A percentile compares a stretch with the other conserved stretches of the same genome.
These are phyloP conservation scores for Fusarium penzigii DNA, from an alignment of 2,329 filamentous ascomycete species.

Conservation along the genomic window DNA sequence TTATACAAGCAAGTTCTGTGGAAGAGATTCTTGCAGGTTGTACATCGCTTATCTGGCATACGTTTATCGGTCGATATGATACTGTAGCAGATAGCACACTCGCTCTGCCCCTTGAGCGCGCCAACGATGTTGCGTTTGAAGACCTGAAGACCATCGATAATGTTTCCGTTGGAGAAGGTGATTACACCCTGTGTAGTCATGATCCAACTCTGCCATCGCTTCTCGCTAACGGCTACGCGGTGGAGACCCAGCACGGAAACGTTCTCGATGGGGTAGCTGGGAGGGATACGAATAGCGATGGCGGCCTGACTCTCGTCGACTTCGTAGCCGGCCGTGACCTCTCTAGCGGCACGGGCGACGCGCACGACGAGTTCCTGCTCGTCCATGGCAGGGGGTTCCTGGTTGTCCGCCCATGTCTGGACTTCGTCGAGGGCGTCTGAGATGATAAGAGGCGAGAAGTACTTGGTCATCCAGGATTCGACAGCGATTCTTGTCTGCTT, in stretches of 20 bases:
- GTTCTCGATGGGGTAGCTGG: conserved; percentile 78
- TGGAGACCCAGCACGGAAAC: conserved; percentile 76
- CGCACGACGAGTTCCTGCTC: conserved; percentile 66
- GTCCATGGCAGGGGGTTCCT: conserved; percentile 50
- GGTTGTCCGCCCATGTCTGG: conserved; percentile 61
- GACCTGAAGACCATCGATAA: conserved; percentile 82
- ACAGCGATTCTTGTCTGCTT: conserved; percentile 79
- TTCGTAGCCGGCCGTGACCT: conserved; percentile 81
- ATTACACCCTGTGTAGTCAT: conserved; percentile 88
- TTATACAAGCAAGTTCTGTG: conserved; percentile 89
- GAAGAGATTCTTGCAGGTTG: conserved; percentile 92
- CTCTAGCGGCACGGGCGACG: conserved; percentile 68
- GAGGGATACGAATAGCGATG: conserved; percentile 79
- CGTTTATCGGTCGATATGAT: conserved; percentile 88
- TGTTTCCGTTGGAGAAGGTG: conserved; percentile 84
- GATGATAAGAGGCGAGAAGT: conserved; percentile 73
- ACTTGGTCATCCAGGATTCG: conserved; percentile 82
- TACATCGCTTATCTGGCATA: conserved; percentile 87
- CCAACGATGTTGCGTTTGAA: conserved; percentile 87
- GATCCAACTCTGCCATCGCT: conserved; percentile 92
- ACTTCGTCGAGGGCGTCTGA: conserved; percentile 67
- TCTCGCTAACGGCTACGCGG: conserved; percentile 84
- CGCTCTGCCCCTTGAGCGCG: conserved; percentile 86
- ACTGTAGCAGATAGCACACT: conserved; percentile 96
- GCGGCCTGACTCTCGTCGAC: conserved; percentile 85